phyloP scores from a whole-genome alignment of 2,329 filamentous ascomycete species.

The Hansfordia pulvinata region DNA sequence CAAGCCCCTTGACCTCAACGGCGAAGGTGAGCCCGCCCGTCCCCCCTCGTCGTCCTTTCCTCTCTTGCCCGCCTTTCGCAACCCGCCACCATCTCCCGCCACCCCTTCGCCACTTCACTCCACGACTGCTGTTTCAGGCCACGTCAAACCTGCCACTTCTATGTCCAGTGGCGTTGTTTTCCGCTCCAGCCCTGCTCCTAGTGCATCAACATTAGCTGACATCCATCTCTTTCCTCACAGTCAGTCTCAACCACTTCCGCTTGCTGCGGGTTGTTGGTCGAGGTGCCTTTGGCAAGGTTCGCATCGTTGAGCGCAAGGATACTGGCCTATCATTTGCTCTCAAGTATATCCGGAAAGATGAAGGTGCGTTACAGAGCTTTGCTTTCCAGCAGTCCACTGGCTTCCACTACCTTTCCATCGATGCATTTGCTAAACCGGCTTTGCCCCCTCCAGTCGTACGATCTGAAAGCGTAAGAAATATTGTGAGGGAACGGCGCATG shows the following conservation, averaged over 20 bases:
- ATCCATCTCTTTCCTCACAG: constrained; percentile 31
- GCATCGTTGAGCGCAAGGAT: constrained; percentile 96
- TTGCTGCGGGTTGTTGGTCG: constrained; percentile 91
- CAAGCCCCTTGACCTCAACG: constrained; percentile 82
- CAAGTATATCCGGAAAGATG: constrained; percentile 98
- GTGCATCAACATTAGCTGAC: too few species aligned
- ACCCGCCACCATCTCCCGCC: constrained; percentile 2
- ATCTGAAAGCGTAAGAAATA: constrained; percentile 95
- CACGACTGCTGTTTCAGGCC: too few species aligned
- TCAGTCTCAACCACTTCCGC: constrained; percentile 95
- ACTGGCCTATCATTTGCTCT: constrained; percentile 87
- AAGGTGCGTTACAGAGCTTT: constrained; percentile 52
- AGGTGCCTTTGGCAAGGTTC: constrained; percentile 95
- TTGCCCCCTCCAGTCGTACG: constrained; percentile 59
- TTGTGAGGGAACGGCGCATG: constrained; percentile 95
- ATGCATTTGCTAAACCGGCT: too few species aligned
- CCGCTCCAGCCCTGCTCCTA: too few species aligned
- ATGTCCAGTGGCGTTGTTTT: too few species aligned
- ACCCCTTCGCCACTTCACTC: constrained; percentile 4
- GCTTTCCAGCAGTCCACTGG: too few species aligned
- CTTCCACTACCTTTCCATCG: constrained; percentile 2
- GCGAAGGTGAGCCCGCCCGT: constrained; percentile 59
- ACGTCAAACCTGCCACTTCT: too few species aligned
- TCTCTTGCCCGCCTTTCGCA: neutral
- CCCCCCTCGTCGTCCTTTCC: constrained; percentile 4